Evolutionary conservation across 495 filamentous ascomycete genomes (phyloP).

Genomic region (Lasiosphaeria miniovina): DNA sequence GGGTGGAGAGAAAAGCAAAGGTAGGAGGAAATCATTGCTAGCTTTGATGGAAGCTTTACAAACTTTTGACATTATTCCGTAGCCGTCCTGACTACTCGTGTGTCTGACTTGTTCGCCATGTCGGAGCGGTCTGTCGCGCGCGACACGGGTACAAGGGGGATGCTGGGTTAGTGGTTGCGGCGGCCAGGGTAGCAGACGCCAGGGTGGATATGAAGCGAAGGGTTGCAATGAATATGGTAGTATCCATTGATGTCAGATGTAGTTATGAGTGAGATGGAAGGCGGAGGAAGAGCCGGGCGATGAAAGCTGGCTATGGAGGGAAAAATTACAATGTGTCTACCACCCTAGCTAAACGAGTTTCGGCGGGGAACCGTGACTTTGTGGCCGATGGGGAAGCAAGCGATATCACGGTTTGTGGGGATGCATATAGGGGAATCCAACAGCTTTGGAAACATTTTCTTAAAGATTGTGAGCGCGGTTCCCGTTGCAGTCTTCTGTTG

Average conservation of each 20-base stretch:
- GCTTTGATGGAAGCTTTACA: constrained; percentile 16
- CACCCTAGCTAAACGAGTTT: too few species aligned
- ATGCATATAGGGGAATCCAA: too few species aligned
- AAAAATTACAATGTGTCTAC: too few species aligned
- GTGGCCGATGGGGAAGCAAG: too few species aligned
- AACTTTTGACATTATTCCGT: not conserved
- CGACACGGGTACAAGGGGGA: constrained; percentile 9
- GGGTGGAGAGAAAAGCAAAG: too few species aligned
- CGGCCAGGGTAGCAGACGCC: not conserved
- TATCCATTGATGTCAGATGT: constrained; percentile 15
- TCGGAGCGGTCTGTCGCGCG: constrained; percentile 5
- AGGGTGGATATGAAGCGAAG: constrained; percentile 6
- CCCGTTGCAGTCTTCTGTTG: too few species aligned
- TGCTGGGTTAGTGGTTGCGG: constrained; percentile 3
- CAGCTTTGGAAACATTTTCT: too few species aligned
- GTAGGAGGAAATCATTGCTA: constrained; percentile 16
- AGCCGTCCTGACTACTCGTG: not conserved
- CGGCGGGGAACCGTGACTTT: too few species aligned
- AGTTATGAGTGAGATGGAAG: constrained; percentile 14
- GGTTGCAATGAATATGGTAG: constrained; percentile 1
- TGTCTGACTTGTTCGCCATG: not conserved
- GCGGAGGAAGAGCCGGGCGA: not conserved
- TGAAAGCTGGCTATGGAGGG: too few species aligned
- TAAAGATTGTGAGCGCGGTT: too few species aligned
- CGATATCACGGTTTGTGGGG: too few species aligned